Percentiles rank a stretch among this genome's conserved stretches.
Conservation (phyloP, 805 yeast genomes). For the Henningerozyma blattae region DNA sequence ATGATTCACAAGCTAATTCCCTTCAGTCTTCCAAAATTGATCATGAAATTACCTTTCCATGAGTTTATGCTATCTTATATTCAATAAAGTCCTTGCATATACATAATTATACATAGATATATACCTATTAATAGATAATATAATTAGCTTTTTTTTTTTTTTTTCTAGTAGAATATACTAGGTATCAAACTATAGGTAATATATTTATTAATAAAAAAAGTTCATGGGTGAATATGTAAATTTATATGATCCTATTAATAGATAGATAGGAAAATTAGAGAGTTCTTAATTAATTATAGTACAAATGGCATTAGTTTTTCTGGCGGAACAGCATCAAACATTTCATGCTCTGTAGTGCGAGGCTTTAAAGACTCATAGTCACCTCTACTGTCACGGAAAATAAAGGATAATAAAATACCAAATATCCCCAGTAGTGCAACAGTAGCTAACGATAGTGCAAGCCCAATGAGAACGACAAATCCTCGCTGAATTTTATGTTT, state of each 20-base stretch:
- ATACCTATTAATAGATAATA: no score
- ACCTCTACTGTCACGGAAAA: constrained; percentile 27
- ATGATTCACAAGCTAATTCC: no score
- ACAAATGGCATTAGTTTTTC: constrained; percentile 33
- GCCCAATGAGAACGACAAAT: constrained; percentile 53
- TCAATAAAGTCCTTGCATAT: no score
- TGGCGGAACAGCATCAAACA: constrained; percentile 54
- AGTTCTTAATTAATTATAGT: constrained; percentile 1
- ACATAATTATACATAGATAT: no score
- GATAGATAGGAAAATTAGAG: not conserved
- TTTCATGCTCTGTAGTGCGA: constrained; percentile 48
- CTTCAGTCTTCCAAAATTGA: no score
- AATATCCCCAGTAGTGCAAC: constrained; percentile 30
- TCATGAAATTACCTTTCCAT: no score
- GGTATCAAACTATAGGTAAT: no score
- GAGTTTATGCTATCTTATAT: no score
- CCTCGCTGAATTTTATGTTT: constrained; percentile 33
- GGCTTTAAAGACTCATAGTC: constrained; percentile 35
- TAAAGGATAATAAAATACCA: constrained; percentile 25
- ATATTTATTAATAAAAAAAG: not conserved
- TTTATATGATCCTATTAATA: not conserved
- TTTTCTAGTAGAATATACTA: no score
- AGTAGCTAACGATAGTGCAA: constrained; percentile 53
- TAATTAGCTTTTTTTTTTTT: no score
- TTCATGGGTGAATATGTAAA: not conserved